phyloP scores from a whole-genome alignment of 2,329 filamentous ascomycete genomes.

The Trichoderma breve region DNA sequence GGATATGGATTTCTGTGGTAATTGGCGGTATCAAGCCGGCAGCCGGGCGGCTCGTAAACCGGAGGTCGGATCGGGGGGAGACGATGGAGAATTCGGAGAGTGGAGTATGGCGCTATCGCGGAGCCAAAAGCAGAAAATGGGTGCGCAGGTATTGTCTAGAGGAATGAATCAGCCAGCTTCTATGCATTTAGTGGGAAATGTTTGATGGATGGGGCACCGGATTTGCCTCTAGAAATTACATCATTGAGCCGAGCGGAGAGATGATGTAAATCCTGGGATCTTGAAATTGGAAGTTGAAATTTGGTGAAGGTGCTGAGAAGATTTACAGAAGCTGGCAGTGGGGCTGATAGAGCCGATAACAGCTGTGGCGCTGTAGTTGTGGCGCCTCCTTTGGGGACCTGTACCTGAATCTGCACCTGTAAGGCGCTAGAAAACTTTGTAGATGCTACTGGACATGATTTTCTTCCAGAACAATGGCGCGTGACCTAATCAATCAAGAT shows the following conservation, averaged over 20 bases:
- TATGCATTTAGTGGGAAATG: neutral
- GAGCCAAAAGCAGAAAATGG: conserved; percentile 23
- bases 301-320: neutral
- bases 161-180: neutral
- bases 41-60: conserved; percentile 46
- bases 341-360: neutral
- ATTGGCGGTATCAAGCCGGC: conserved; percentile 53
- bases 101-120: conserved; percentile 29
- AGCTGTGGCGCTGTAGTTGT: neutral
- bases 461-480: neutral
- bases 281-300: neutral
- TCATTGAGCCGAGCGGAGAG: neutral
- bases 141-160: neutral
- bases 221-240: neutral
- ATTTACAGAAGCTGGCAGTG: neutral
- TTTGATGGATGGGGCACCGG: neutral
- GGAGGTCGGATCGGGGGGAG: conserved; percentile 30
- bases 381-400: neutral
- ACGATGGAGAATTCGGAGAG: conserved; percentile 33
- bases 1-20: conserved; percentile 43
- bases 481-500: neutral
- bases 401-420: neutral
- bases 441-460: neutral
- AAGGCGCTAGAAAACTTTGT: neutral
- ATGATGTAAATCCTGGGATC: neutral